phyloP scores from a whole-genome alignment of 768 basidiomycete species.

The Leucocoprinus leucothites region DNA sequence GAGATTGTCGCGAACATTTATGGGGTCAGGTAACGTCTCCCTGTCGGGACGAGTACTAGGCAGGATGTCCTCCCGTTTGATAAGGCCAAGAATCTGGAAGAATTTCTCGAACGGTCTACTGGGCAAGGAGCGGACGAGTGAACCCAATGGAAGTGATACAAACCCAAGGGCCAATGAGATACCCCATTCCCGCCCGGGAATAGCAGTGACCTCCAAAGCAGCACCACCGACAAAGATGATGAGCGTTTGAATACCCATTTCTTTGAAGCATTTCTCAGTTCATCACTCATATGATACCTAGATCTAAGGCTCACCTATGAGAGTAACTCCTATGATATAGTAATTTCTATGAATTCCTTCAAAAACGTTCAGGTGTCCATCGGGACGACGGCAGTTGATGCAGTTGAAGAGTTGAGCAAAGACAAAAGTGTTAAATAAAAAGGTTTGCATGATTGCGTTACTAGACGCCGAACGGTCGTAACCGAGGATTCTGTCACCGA shows the following conservation, averaged over 20 bases:
- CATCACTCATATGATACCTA: neutral
- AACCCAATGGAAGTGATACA: slow-evolving; percentile 86
- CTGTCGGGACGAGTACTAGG: slow-evolving; percentile 61
- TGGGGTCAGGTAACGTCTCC: slow-evolving; percentile 74
- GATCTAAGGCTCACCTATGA: slow-evolving; percentile 60
- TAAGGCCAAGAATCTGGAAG: slow-evolving; percentile 50
- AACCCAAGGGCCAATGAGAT: slow-evolving; percentile 86
- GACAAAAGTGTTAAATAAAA: slow-evolving; percentile 98
- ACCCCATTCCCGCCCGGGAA: slow-evolving; percentile 88
- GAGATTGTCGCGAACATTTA: slow-evolving; percentile 86
- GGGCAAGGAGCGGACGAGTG: slow-evolving; percentile 75
- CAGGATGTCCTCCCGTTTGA: slow-evolving; percentile 58
- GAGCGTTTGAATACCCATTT: slow-evolving; percentile 80
- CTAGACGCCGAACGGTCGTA: slow-evolving; percentile 37
- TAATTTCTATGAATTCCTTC: slow-evolving; percentile 75
- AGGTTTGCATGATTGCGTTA: slow-evolving; percentile 61
- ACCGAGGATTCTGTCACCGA: slow-evolving; percentile 69
- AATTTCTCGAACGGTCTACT: slow-evolving; percentile 69
- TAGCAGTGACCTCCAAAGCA: slow-evolving; percentile 83
- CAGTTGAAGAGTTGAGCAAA: slow-evolving; percentile 98
- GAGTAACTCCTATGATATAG: slow-evolving; percentile 82
- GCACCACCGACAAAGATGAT: slow-evolving; percentile 91
- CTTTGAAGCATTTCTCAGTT: slow-evolving; percentile 33
- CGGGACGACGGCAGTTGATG: slow-evolving; percentile 85
- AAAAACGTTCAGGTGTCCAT: slow-evolving; percentile 85